Percentiles rank a stretch among this genome's conserved stretches.
Conservation (phyloP, 2,329 filamentous ascomycete species). For the Exophiala sideris region DNA sequence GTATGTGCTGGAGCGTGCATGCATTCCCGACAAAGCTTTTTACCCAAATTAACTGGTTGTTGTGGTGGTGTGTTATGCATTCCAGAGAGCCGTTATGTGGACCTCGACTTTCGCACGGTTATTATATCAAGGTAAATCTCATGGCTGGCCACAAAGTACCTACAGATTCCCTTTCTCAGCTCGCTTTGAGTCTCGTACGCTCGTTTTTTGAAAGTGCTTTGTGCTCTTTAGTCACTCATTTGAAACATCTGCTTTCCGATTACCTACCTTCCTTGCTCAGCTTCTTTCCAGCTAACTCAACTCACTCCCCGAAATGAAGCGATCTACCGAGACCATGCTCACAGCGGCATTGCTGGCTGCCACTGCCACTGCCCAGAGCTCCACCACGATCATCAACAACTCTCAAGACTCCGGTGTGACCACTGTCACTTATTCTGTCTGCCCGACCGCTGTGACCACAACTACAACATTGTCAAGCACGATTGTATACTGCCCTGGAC, state of each 20-base stretch:
- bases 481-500: conserved; percentile 24
- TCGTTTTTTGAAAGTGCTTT: conserved; percentile 23
- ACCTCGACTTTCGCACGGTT: conserved; percentile 13
- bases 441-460: conserved; percentile 26
- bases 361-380: conserved; percentile 27
- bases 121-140: conserved; percentile 21
- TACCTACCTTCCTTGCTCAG: not conserved
- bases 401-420: conserved; percentile 13
- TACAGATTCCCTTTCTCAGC: conserved; percentile 11
- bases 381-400: conserved; percentile 15
- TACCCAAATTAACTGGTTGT: conserved; percentile 7
- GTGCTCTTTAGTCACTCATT: conserved; percentile 20
- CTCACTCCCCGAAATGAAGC: conserved; percentile 17
- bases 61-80: conserved; percentile 23
- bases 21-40: conserved; percentile 9
- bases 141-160: conserved; percentile 12
- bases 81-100: conserved; percentile 20
- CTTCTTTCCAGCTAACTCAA: conserved; percentile 1
- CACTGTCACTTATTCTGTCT: conserved; percentile 26
- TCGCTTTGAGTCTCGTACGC: conserved; percentile 18
- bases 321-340: conserved; percentile 14
- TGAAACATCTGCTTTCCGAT: conserved; percentile 8
- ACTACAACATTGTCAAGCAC: conserved; percentile 27
- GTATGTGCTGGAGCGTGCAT: conserved; percentile 19
- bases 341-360: conserved; percentile 22